phyloP scores from a whole-genome alignment of 257 asterid species.

The Solanum pennellii region DNA sequence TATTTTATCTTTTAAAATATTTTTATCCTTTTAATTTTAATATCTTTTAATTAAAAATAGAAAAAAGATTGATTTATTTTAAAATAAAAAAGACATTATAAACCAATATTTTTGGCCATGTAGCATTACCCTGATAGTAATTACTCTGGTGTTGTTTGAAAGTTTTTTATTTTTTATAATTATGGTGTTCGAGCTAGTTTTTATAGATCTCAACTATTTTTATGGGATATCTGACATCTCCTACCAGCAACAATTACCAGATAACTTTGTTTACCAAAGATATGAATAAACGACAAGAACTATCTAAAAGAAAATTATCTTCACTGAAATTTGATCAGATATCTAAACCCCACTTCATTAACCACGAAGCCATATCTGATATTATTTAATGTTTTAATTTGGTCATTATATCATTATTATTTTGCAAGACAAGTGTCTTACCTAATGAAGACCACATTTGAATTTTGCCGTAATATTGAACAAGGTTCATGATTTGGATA shows the following conservation, averaged over 20 bases:
- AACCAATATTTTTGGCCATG: no score
- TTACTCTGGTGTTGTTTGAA: neutral
- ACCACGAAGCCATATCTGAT: rapidly evolving
- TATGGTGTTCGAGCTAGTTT: no score
- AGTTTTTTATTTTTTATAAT: neutral
- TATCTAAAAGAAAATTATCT: neutral
- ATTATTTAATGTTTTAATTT: neutral
- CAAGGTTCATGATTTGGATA: conserved; percentile 4
- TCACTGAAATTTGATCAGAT: neutral
- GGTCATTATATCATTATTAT: neutral
- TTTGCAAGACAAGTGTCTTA: neutral
- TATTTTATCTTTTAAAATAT: no score
- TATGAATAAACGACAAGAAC: rapidly evolving
- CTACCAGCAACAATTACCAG: rapidly evolving
- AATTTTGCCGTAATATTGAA: conserved; percentile 9
- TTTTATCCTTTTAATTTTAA: no score
- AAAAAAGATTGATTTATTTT: no score
- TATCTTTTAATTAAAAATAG: no score
- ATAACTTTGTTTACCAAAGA: no score
- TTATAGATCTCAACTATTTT: rapidly evolving
- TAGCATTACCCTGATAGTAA: no score
- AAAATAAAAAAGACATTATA: no score
- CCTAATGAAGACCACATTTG: conserved; percentile 8
- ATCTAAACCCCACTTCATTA: neutral
- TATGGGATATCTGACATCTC: rapidly evolving